Base-by-base conservation (phyloP, 495 filamentous ascomycete genomes). In the Chaetomium cochliodes region DNA sequence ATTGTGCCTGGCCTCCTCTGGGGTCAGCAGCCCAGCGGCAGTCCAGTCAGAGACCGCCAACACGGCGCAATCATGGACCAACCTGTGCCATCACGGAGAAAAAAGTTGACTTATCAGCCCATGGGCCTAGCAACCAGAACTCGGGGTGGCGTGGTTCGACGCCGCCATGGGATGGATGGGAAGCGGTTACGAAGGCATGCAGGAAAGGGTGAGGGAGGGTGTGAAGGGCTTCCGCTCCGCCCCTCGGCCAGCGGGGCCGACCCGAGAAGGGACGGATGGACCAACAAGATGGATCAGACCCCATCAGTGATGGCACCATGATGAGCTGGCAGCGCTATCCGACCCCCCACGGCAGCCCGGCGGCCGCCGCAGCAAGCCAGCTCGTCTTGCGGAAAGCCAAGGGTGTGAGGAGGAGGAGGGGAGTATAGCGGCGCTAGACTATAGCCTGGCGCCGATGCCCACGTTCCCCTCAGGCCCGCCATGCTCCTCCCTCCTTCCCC, bases 291-390 rank as follows among this genome's bases (percentile, higher is more conserved):
- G 41, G 44, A 57, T 51, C 33, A 37, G 55, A 41, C 52, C 52
- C 66, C 65, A 52, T 66, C 58, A 30, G 49, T 41, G 63, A 62
- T 67, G 70, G 60, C 63, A 69, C 67, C 67, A 67, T 71, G 67
- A 71, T 71, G 70, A 59, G 68, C 25, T 72, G 72, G 72, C 68
- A 71, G 60, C 62, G 59, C 58, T 64, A 64, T 70, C 56, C 42
- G 58, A 52, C 46, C 63, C 63, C 62, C 62, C 65, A 69, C 65
- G 62, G 62, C 22, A 49, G 51, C 46, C 53, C 51, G 22, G 30
- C 20, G 37, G 7, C 26, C 25, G 47, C 44, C 51, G 30, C 25
- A 60, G 58, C 53, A 58, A 58, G 56, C 47, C 20, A 47, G 20
- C 18, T 52, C 18, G 18, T 55, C 51, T 66, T 37, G 18, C 33